A percentile compares a stretch with the other conserved stretches of the same genome.
Conservation (phyloP, 2,329 filamentous ascomycete genomes). For the Lasiodiplodia hormozganensis region DNA sequence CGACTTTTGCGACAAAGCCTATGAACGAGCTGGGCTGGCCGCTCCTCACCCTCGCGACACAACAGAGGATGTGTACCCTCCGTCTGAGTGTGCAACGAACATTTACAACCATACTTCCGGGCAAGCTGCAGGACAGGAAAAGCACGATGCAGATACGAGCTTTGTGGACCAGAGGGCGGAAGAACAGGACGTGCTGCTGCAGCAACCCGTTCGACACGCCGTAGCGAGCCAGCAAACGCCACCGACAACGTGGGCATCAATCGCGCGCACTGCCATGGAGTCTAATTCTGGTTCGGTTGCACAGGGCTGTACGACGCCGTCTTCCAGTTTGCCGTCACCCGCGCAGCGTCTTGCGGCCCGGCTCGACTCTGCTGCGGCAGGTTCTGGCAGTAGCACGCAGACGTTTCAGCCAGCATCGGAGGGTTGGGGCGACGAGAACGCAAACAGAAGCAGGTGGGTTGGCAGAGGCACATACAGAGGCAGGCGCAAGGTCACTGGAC, state of each 20-base stretch:
- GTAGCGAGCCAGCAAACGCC: neutral
- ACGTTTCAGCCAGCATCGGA: neutral
- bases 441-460: neutral
- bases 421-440: neutral
- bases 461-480: neutral
- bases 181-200: neutral
- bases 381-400: neutral
- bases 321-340: neutral
- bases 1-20: slow-evolving; percentile 40
- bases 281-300: neutral
- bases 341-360: slow-evolving; percentile 1
- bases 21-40: neutral
- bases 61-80: neutral
- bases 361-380: neutral
- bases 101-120: no score
- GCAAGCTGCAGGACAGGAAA: neutral
- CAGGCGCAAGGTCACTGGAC: neutral
- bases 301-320: neutral
- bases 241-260: neutral
- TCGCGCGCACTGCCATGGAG: neutral
- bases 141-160: neutral
- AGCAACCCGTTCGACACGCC: neutral
- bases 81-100: neutral
- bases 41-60: neutral
- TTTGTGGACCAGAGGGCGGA: neutral